Base-by-base conservation (phyloP, 306 rosid genomes). In the Gastrolobium bilobum region DNA sequence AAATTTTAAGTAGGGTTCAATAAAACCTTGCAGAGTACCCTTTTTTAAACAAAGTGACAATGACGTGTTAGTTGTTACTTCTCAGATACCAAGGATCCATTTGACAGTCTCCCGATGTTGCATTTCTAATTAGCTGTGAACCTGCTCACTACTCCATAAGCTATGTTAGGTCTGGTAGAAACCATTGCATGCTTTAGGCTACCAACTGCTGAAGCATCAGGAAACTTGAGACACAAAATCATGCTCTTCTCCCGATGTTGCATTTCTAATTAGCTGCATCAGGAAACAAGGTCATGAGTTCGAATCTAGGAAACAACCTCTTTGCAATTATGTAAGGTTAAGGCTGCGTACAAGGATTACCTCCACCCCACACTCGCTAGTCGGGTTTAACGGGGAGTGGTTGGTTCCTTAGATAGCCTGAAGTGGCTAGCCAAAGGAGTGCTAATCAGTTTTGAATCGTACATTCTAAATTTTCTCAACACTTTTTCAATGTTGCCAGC, bases 71-170 rank as follows among this genome's bases (percentile, higher is more conserved):
- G 74, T 39, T 51, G n/a, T 47, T 63, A 37, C 72, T 51, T 62
- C 30, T 75, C 50, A 48, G 33, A 35, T 60, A 10, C 29, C 47
- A 75, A 46, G 20, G 70, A 59, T 60, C 59, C 37, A n/a, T 75
- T 62, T 47, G 13, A 37, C 39, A 10, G 6, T 75, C 38, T 46
- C 71, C 35, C n/a, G 11, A 61, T 60, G 26, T 48, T 29, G 52
- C 54, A 39, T 56, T 67, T 56, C 9, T 40, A 29, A 38, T 56
- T 73, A 29, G 33, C 67, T 42, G 30, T 40, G 26, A 60, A 60
- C 10, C 48, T 46, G 58, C 60, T 75, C 37, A n/a, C 6, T 9
- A 47, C 30, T 56, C 46, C n/a, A 29, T 58, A 33, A 43, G 43
- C 57, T 31, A 51, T 51, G 30, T 44, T 51, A 30, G 58, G 6